Evolutionary conservation across 2,329 filamentous ascomycete species (phyloP), one percentile per base, ranked within the genome.

Genomic region (Fusarium zealandicum): DNA sequence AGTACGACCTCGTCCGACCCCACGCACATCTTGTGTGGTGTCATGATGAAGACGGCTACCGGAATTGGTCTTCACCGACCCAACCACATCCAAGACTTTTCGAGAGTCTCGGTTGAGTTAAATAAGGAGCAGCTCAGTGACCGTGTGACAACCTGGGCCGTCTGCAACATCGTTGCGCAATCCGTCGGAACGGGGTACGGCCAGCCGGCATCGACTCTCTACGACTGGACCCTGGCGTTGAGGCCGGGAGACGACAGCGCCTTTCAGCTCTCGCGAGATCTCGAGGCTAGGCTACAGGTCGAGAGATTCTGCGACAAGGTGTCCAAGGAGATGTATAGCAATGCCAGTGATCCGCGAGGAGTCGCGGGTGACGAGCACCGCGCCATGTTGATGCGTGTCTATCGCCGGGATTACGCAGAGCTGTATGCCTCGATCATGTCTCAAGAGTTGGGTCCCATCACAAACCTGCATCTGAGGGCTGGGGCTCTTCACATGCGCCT

Each of bases 21-120:
- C 3, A 93, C 90, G 1, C 91, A 93, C 69, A 92, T 91, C 70
- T 77, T 93, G 14, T 88, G 88, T 63, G 90, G 90, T 45, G 85
- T 92, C 57, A 92, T 93, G 89, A 92, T 93, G 85, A 92, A 93
- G 75, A 85, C 90, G 17, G 90, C 90, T 8, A 92, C 91, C 61
- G 90, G 91, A 61, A 92, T 93, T 63, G 90, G 90, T 16, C 79
- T 95, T 46, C 90, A 95, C 68, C 84, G 90, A 40, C 90, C 90
- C 11, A 91, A 88, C 48, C 87, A 93, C 70, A 90, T 90, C 37
- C 89, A 93, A 70, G 90, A 93, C 71, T 95, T 93, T 71, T 92
- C 89, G 2, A 80, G 90, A 42, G 87, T 90, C 22, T 88, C 85
- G 2, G 80, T 90, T 27, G 87, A 92, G 62, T 78, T 93, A 32